A percentile compares a stretch with the other conserved stretches of the same genome.
Evolutionary conservation across 2,329 filamentous ascomycete genomes (phyloP).

Genomic region (Fusarium guadeloupense): DNA sequence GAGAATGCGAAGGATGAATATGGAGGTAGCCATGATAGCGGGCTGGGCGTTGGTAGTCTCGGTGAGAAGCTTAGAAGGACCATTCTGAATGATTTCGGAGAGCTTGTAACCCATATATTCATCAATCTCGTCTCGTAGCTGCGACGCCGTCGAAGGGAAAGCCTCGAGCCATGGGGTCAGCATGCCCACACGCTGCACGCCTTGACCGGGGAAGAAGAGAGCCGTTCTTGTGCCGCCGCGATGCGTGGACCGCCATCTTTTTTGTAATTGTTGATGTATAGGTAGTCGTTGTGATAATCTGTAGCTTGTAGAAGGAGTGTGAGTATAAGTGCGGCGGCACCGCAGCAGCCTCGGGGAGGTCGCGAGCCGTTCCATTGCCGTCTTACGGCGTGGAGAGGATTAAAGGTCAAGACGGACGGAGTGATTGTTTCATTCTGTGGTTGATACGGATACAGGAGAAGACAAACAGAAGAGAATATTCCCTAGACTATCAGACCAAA

Average conservation of each 20-base stretch:
- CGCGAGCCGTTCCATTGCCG: slow-evolving; percentile 48
- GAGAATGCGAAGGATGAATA: slow-evolving; percentile 87
- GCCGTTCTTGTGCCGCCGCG: slow-evolving; percentile 59
- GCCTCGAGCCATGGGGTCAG: slow-evolving; percentile 83
- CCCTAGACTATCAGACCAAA: not conserved
- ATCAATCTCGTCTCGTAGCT: slow-evolving; percentile 89
- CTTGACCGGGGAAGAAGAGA: slow-evolving; percentile 77
- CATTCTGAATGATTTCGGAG: slow-evolving; percentile 79
- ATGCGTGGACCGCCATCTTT: slow-evolving; percentile 47
- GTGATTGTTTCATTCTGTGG: slow-evolving; percentile 34
- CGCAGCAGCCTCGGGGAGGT: slow-evolving; percentile 41
- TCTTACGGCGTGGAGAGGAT: slow-evolving; percentile 35
- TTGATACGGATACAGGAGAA: not conserved
- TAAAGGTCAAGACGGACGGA: slow-evolving; percentile 34
- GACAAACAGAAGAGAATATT: not conserved
- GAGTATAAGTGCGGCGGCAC: slow-evolving; percentile 39
- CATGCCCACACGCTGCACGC: slow-evolving; percentile 91
- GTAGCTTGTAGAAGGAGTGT: slow-evolving; percentile 3
- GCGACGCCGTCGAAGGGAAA: slow-evolving; percentile 79
- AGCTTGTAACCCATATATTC: slow-evolving; percentile 77
- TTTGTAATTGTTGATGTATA: slow-evolving; percentile 11
- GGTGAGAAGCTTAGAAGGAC: slow-evolving; percentile 80
- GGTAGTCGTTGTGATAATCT: slow-evolving; percentile 1
- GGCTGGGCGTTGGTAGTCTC: slow-evolving; percentile 90
- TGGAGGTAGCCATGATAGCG: slow-evolving; percentile 93